phyloP scores from a whole-genome alignment of 2,329 filamentous ascomycete genomes.

The Curvularia sp. region DNA sequence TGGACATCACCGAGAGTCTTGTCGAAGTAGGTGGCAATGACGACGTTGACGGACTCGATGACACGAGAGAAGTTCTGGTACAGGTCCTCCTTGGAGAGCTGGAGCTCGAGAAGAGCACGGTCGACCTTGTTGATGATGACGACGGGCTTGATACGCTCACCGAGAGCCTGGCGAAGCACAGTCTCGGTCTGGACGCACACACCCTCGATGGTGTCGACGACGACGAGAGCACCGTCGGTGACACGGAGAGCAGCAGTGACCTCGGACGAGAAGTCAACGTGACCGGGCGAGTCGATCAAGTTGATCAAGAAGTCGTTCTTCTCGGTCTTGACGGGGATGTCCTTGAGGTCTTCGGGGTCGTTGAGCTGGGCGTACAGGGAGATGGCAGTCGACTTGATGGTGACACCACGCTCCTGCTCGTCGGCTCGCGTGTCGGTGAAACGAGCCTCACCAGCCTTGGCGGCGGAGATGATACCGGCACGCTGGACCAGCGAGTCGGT shows the following conservation, averaged over 20 bases:
- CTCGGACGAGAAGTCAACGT: conserved; percentile 99
- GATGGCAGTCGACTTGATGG: conserved; percentile 99
- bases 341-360: conserved; percentile 87
- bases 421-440: conserved; percentile 97
- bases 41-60: conserved; percentile 99
- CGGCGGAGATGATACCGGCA: conserved; percentile 98
- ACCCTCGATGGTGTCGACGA: conserved; percentile 99
- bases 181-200: conserved; percentile 99
- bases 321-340: conserved; percentile 86
- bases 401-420: conserved; percentile 99
- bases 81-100: conserved; percentile 97
- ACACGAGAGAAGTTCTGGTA: conserved; percentile 99
- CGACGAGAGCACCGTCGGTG: conserved; percentile 98
- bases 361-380: conserved; percentile 89
- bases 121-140: conserved; percentile 99
- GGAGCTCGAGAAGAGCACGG: conserved; percentile 97
- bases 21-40: conserved; percentile 99
- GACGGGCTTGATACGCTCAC: conserved; percentile 99
- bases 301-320: conserved; percentile 99
- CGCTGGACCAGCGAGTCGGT: conserved; percentile 99
- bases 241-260: conserved; percentile 99
- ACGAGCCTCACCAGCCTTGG: conserved; percentile 94
- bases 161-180: conserved; percentile 96
- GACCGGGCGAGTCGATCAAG: conserved; percentile 99
- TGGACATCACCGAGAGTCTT: conserved; percentile 96